A percentile compares a stretch with the other conserved stretches of the same genome.
phyloP scores from a whole-genome alignment of 495 filamentous ascomycete species.

The Talaromyces stipitatus region DNA sequence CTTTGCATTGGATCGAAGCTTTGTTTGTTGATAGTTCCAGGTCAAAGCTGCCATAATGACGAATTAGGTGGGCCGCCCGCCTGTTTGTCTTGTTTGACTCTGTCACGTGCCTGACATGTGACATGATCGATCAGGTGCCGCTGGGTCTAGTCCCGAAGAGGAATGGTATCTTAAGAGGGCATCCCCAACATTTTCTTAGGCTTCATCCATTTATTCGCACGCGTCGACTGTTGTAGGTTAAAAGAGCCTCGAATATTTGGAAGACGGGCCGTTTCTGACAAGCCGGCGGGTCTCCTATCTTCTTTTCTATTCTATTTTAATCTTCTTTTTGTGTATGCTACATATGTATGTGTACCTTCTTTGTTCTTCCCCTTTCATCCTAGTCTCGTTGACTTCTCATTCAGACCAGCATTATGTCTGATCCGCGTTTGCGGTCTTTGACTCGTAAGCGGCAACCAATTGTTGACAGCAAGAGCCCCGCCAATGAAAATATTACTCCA shows the following conservation, averaged over 20 bases:
- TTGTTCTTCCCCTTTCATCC: conserved; percentile 6
- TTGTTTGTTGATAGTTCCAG: background rate
- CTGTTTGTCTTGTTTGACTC: conserved; percentile 6
- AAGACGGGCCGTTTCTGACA: background rate
- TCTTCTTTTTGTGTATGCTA: background rate
- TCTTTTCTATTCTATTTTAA: background rate
- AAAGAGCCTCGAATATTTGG: background rate
- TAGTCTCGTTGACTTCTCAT: conserved; percentile 1
- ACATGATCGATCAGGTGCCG: background rate
- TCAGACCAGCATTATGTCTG: background rate
- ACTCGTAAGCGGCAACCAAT: background rate
- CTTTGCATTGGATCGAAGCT: background rate
- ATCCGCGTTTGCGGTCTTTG: background rate
- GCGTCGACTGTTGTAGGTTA: background rate
- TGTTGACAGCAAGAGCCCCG: background rate
- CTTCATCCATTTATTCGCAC: background rate
- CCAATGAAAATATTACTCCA: background rate
- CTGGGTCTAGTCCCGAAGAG: background rate
- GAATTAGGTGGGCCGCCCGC: background rate
- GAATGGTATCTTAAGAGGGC: background rate
- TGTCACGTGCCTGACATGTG: conserved; percentile 2
- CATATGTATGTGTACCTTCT: background rate
- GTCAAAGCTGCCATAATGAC: background rate
- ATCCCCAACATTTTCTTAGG: background rate
- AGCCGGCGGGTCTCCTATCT: background rate